Evolutionary conservation across 352 stramenopile species (phyloP), one percentile per base, ranked within the genome.

Genomic region (Pythium guiyangense): DNA sequence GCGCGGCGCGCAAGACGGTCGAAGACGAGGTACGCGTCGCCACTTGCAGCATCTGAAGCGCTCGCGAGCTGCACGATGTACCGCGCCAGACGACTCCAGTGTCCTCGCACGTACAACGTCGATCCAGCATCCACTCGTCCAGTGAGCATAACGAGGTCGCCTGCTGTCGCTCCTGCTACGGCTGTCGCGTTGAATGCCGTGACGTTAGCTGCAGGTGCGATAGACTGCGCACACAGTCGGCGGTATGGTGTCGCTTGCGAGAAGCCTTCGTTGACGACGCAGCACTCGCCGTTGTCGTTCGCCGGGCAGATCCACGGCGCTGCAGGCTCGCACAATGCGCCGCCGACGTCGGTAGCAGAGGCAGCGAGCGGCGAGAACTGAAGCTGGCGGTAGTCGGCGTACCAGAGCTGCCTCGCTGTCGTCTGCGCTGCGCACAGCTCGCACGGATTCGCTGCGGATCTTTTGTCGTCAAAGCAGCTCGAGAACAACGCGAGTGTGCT

Each of bases 241-340:
- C 63, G 60, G 15, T 50, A 56, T 9, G 45, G 39, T 12, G 46
- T 42, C 1, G 18, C n/a, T 26, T 25, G n/a, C 3, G 54, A 63
- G 15, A 58, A 58, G 10, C 18, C 17, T 25, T 58, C 54, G 6
- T 37, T 8, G 3, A 51, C 44, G 2, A 67, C 63, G 22, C 63
- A 70, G 50, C 63, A 70, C 2, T 49, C 35, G 20, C 53, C 53
- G 10, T 52, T 39, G 26, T 64, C 60, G 18, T 51, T 27, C 2
- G 5, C 18, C 2, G 59, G 60, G 17, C 63, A 70, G 12, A 70
- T 46, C 63, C 63, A 67, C n/a, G 54, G 14, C 4, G 49, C 35
- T 0, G 63, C 63, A 9, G 54, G 60, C 10, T 70, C 63, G 26
- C 63, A 70, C 25, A 22, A 3, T 14, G 27, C 46, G 6, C 29